Evolutionary conservation across 768 basidiomycete genomes (phyloP), one percentile per base, ranked within the genome.

Genomic region (Boletus sp.): DNA sequence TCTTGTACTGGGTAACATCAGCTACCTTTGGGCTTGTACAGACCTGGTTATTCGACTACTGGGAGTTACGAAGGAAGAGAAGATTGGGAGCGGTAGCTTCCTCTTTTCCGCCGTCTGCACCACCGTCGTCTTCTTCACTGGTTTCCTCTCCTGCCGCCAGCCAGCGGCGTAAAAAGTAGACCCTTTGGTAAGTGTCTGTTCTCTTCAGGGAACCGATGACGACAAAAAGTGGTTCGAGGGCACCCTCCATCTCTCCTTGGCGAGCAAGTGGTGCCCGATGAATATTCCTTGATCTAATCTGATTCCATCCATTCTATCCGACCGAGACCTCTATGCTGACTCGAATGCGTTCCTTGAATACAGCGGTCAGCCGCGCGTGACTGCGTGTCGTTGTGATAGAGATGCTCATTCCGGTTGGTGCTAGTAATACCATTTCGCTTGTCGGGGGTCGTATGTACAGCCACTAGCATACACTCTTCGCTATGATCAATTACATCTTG

Each of bases 221-320:
- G 82, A 85, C 53, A 88, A 79, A 72, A 78, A 79, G 85, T 87
- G 88, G 81, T 77, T 60, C 10, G 83, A 89, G 83, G 83, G 81
- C 85, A 75, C 87, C 84, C 72, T 63, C 32, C 53, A 11, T 57
- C 34, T 53, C 63, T 64, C 62, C 66, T 61, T 57, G 43, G 43
- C 57, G 69, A 66, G 65, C 61, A 57, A 68, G 72, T 61, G 69
- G 85, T 68, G 72, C 76, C 78, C 84, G 14, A 38, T 84, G 88
- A 83, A 72, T 70, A 58, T 69, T 77, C 78, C 90, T 92, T 92
- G 90, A 92, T 92, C 90, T 92, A 92, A 92, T 91, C 85, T 91
- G 90, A 92, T 80, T 44, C 25, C 44, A 21, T 44, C 8, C n/a
- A 25, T 51, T 44, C 49, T 32, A 14, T 5, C 1, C 17, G 1